These are phyloP conservation scores for Blastocystis hominis DNA, from an alignment of 352 stramenopile species.

Conservation along the genomic window DNA sequence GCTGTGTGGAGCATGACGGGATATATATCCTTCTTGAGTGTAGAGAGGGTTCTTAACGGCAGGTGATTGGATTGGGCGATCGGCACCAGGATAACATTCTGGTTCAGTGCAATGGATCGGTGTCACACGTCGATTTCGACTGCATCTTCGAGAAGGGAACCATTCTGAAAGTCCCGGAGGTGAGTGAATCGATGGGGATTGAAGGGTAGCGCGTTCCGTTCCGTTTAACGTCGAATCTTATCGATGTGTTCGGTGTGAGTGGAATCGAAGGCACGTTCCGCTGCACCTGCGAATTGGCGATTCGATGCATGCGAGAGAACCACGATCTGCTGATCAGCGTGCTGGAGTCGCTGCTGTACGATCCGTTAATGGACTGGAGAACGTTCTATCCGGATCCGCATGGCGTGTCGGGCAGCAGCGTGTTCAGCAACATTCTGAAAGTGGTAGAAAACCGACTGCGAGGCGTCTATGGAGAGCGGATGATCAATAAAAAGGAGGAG, in stretches of 20 bases:
- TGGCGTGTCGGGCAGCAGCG: constrained; percentile 72
- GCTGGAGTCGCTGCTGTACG: constrained; percentile 92
- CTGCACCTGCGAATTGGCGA: constrained; percentile 77
- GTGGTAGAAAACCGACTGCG: constrained; percentile 80
- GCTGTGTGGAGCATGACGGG: constrained; percentile 88
- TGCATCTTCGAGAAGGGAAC: constrained; percentile 97
- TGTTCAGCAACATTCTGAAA: constrained; percentile 74
- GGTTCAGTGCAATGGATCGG: constrained; percentile 89
- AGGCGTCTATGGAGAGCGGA: constrained; percentile 69
- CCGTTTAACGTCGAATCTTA: constrained; percentile 95
- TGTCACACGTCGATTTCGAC: constrained; percentile 99
- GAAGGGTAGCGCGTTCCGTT: constrained; percentile 93
- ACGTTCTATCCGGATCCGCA: constrained; percentile 63
- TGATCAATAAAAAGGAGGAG: background rate
- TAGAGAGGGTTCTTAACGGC: background rate
- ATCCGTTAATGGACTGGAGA: constrained; percentile 82
- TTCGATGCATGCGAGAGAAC: constrained; percentile 82
- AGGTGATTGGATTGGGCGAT: constrained; percentile 74
- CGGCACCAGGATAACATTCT: constrained; percentile 99
- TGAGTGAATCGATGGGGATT: background rate
- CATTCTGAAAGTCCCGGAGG: background rate
- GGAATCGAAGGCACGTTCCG: constrained; percentile 87
- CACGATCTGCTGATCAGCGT: constrained; percentile 91
- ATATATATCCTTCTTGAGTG: constrained; percentile 65
- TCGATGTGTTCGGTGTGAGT: constrained; percentile 95